Percentiles rank a stretch among this genome's conserved stretches.
These are phyloP conservation scores for Metschnikowia gelsemii DNA, from an alignment of 805 yeast genomes.

Conservation along the genomic window DNA sequence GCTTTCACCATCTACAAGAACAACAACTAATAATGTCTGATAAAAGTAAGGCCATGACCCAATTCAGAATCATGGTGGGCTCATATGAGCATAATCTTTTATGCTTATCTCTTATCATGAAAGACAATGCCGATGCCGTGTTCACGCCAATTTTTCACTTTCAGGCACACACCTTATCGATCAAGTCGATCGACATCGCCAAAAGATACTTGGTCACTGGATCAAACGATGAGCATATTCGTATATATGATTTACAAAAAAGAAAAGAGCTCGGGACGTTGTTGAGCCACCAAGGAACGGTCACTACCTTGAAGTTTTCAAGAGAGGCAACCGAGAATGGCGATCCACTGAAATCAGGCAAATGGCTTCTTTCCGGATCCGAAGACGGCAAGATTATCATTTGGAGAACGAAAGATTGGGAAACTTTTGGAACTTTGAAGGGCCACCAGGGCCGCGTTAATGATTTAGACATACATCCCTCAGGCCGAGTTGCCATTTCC, in stretches of 20 bases:
- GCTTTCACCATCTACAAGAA: background rate
- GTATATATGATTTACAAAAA: constrained; percentile 90
- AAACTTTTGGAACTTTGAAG: constrained; percentile 78
- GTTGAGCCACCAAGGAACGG: constrained; percentile 84
- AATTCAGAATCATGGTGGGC: constrained; percentile 85
- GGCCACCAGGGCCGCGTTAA: constrained; percentile 85
- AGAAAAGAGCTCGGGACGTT: constrained; percentile 92
- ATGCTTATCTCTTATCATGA: constrained; percentile 74
- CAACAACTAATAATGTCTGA: constrained; percentile 12
- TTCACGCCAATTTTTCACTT: constrained; percentile 95
- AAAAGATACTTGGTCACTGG: constrained; percentile 89
- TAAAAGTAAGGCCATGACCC: constrained; percentile 19
- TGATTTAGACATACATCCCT: constrained; percentile 85
- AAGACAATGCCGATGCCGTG: constrained; percentile 45
- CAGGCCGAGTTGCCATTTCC: constrained; percentile 85
- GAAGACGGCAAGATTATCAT: constrained; percentile 87
- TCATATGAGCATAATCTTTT: constrained; percentile 92
- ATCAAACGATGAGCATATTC: constrained; percentile 91
- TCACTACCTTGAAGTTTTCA: constrained; percentile 74
- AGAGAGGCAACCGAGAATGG: constrained; percentile 35
- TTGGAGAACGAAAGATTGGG: constrained; percentile 99
- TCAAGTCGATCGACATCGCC: constrained; percentile 79
- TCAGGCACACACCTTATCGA: constrained; percentile 88
- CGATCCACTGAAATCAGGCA: constrained; percentile 50
- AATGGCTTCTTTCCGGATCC: constrained; percentile 88